Evolutionary conservation across 495 filamentous ascomycete genomes (phyloP), one percentile per base, ranked within the genome.

Genomic region (Lepraria neglecta): DNA sequence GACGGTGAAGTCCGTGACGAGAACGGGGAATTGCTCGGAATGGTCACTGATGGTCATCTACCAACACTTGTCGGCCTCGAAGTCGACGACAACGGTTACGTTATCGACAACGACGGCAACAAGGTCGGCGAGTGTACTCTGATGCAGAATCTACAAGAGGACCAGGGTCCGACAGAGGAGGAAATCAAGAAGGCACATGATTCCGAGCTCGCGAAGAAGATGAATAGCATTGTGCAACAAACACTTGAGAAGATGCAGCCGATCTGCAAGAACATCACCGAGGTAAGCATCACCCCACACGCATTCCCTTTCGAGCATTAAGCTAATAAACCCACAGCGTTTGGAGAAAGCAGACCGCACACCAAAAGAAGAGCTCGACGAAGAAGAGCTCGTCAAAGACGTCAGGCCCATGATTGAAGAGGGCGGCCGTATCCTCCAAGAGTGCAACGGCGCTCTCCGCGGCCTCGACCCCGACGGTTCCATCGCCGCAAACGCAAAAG

Each of bases 351-450:
- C 91, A 43, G 88, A 95, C 63, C 81, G 84, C 60, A 91, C 87
- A 9, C 85, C 88, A n/a, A 87, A 89, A 71, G 90, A 96, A 10
- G 90, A 96, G 66, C 84, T 95, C 21, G 91, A 97, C 71, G 92
- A 97, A 68, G 90, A 96, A 65, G 79, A 87, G 63, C 82, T 97
- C 15, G 92, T 97, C 67, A 78, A 89, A 68, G 78, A 89, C 53
- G 88, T 96, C 67, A 89, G 87, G 67, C 92, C 92, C 0, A 75
- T 96, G 19, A 85, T 97, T 68, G 91, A 97, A 68, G 86, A 96
- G 70, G 91, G 83, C 40, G 82, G 82, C 59, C 82, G 82, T 61
- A 90, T 94, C 71, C 82, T 97, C 3, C 82, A 84, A 64, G 92
- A 97, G 70, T 89, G 88, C 75, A 91, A 95, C 71, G 92, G 91